phyloP scores from a whole-genome alignment of 2,329 filamentous ascomycete species.

The Microdochium bolleyi region DNA sequence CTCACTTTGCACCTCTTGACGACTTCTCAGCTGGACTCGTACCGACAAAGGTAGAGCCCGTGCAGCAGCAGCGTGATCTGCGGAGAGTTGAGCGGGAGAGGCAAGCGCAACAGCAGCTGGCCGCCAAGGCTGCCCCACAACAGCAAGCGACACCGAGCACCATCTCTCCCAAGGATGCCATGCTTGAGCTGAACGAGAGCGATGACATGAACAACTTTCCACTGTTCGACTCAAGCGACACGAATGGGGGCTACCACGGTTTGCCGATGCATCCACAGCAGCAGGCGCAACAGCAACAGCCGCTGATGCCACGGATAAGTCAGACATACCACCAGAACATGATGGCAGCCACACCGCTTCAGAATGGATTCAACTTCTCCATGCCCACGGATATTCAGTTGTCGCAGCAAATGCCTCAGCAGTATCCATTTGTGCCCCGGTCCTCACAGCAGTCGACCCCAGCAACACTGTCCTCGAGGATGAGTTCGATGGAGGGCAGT shows the following conservation, averaged over 20 bases:
- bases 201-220: slow-evolving; percentile 65
- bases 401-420: slow-evolving; percentile 32
- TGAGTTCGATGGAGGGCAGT: slow-evolving; percentile 35
- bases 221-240: slow-evolving; percentile 59
- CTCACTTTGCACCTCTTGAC: slow-evolving; percentile 39
- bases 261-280: background rate
- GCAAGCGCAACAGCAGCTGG: slow-evolving; percentile 31
- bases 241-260: slow-evolving; percentile 26
- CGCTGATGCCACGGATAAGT: slow-evolving; percentile 9
- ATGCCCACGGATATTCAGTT: slow-evolving; percentile 32
- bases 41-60: slow-evolving; percentile 27
- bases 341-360: slow-evolving; percentile 19
- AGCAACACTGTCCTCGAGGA: slow-evolving; percentile 25
- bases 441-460: slow-evolving; percentile 27
- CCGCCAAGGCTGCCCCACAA: slow-evolving; percentile 24
- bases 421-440: slow-evolving; percentile 26
- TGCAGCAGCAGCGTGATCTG: slow-evolving; percentile 53
- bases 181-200: slow-evolving; percentile 74
- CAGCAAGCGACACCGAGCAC: slow-evolving; percentile 60
- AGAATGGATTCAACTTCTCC: slow-evolving; percentile 20
- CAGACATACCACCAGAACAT: slow-evolving; percentile 6
- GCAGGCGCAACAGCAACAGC: slow-evolving; percentile 12
- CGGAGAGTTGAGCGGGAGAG: slow-evolving; percentile 52
- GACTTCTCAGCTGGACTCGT: slow-evolving; percentile 29
- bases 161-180: slow-evolving; percentile 88